Percentiles rank a stretch among this genome's conserved stretches.
Evolutionary conservation across 2,329 filamentous ascomycete genomes (phyloP).

Genomic region (Scytalidium sp.): DNA sequence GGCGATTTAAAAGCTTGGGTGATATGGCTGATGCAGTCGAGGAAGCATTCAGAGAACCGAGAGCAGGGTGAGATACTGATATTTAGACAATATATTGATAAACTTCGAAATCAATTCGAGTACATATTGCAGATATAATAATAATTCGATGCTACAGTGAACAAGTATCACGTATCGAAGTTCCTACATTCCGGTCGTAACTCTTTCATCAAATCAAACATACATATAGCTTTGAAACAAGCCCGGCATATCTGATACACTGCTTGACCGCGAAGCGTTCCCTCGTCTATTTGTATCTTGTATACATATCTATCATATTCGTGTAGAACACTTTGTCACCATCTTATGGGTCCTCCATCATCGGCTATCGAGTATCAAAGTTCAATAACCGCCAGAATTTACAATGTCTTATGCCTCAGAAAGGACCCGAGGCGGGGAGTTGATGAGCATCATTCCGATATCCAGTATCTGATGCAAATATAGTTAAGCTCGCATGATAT

Average conservation of each 20-base stretch:
- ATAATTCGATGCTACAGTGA: not conserved
- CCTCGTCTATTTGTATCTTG: too few relatives aligned
- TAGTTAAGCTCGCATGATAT: not conserved
- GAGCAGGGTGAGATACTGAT: too few relatives aligned
- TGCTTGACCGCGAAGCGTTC: not conserved
- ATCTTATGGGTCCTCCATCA: too few relatives aligned
- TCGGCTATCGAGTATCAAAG: not conserved
- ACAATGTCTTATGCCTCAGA: not conserved
- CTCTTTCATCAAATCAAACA: not conserved
- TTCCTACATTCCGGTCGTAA: not conserved
- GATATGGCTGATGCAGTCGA: slow-evolving; percentile 16
- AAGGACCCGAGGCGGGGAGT: not conserved
- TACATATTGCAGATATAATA: not conserved
- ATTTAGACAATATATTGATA: not conserved
- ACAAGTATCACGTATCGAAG: not conserved
- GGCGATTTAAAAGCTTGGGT: slow-evolving; percentile 53
- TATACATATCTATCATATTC: too few relatives aligned
- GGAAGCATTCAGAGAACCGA: slow-evolving; percentile 8
- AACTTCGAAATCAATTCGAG: not conserved
- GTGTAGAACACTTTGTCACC: too few relatives aligned
- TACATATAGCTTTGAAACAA: not conserved
- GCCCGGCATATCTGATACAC: not conserved
- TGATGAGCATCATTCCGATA: not conserved
- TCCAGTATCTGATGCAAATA: not conserved
- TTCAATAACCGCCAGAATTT: not conserved